Evolutionary conservation across 257 asterid species (phyloP).

Genomic region (Capsicum rhomboideum): DNA sequence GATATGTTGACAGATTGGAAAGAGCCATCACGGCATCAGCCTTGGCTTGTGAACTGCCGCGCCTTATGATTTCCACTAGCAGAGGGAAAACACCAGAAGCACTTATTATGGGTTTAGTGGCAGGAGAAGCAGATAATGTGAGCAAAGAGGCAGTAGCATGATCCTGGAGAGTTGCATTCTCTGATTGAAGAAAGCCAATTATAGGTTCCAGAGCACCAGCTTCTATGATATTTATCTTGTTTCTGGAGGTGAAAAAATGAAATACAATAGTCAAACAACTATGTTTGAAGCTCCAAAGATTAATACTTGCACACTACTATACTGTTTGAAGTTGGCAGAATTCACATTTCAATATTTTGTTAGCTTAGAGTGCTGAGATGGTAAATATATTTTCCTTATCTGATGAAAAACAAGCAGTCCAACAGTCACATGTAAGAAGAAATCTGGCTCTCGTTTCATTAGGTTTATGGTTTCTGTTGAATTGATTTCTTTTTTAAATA

Average conservation of each 20-base stretch:
- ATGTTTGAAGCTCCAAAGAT: not conserved
- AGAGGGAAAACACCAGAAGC: slow-evolving; percentile 84
- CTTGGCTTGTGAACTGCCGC: slow-evolving; percentile 60
- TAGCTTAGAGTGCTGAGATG: not conserved
- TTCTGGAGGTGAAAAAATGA: slow-evolving; percentile 39
- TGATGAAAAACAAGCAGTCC: not conserved
- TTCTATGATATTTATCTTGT: slow-evolving; percentile 60
- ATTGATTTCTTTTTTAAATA: not conserved
- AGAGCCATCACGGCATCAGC: slow-evolving; percentile 84
- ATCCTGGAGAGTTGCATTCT: slow-evolving; percentile 50
- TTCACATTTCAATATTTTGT: not conserved
- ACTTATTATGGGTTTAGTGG: slow-evolving; percentile 72
- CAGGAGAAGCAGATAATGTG: slow-evolving; percentile 80
- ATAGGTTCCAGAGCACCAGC: slow-evolving; percentile 85
- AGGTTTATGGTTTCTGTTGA: not conserved
- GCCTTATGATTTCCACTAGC: slow-evolving; percentile 46
- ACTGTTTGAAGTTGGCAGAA: not conserved
- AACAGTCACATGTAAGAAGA: not conserved
- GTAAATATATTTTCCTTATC: not conserved
- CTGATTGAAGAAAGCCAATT: slow-evolving; percentile 58
- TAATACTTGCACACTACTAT: not conserved
- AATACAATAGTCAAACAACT: not conserved
- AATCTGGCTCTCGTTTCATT: not conserved
- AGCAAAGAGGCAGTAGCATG: slow-evolving; percentile 79
- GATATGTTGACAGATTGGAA: slow-evolving; percentile 70